These are phyloP conservation scores for Stereocaulon alpinum DNA, from an alignment of 495 filamentous ascomycete genomes.

Conservation along the genomic window DNA sequence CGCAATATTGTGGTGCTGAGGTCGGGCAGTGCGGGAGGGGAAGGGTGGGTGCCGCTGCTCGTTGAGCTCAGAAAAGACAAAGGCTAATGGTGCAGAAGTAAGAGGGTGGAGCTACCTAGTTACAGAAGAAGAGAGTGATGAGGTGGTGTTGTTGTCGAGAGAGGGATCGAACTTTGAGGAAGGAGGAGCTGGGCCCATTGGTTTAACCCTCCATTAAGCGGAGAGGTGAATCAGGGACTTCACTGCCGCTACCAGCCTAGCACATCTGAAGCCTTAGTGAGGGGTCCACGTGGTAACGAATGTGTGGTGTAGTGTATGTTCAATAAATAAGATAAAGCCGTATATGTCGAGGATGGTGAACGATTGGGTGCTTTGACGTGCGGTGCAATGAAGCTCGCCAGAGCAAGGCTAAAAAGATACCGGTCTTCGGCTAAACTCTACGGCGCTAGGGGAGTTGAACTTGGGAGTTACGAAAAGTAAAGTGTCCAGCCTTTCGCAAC, in stretches of 20 bases:
- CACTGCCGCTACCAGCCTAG: conserved; percentile 1
- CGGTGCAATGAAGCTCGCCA: conserved; percentile 6
- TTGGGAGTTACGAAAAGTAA: background rate
- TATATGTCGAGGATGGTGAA: background rate
- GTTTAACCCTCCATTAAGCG: conserved; percentile 39
- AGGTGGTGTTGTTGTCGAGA: conserved; percentile 20
- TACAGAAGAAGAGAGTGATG: conserved; percentile 6
- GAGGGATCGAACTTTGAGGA: conserved; percentile 37
- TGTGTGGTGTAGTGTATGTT: background rate
- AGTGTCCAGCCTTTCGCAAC: background rate
- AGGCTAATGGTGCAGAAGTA: conserved; percentile 5
- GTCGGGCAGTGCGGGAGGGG: conserved; percentile 1
- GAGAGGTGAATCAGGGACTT: conserved; percentile 17
- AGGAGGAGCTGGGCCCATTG: conserved; percentile 35
- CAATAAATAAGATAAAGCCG: background rate
- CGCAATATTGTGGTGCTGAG: background rate
- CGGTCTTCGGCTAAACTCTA: conserved; percentile 10
- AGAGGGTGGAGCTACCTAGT: conserved; percentile 19
- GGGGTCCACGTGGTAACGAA: background rate
- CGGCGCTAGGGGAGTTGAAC: conserved; percentile 1
- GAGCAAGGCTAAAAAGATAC: background rate
- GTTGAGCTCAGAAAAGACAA: conserved; percentile 10
- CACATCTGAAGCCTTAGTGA: conserved; percentile 3
- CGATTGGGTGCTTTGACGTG: background rate
- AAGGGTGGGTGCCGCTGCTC: conserved; percentile 8